Evolutionary conservation across 2,329 filamentous ascomycete species (phyloP).

Genomic region (Neofusicoccum ribis): DNA sequence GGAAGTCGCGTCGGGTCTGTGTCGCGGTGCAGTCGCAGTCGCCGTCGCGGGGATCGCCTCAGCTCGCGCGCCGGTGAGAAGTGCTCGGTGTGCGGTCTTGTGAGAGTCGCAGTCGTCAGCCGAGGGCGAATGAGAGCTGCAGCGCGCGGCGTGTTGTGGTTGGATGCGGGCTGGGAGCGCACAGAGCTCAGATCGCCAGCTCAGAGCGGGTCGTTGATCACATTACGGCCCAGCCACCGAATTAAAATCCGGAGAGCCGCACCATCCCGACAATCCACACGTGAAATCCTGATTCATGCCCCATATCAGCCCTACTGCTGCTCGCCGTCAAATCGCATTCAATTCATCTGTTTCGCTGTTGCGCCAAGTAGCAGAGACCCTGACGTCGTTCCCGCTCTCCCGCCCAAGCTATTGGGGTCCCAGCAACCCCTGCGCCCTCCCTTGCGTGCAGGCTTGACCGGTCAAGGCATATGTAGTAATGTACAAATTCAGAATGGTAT

Average conservation of each 20-base stretch:
- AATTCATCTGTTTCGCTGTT: background rate
- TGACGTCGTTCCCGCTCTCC: slow-evolving; percentile 4
- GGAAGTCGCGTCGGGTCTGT: background rate
- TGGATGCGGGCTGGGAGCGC: slow-evolving; percentile 14
- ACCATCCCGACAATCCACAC: slow-evolving; percentile 8
- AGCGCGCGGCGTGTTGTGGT: slow-evolving; percentile 12
- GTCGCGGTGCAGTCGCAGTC: background rate
- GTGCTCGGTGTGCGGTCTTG: slow-evolving; percentile 6
- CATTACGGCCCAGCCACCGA: slow-evolving; percentile 8
- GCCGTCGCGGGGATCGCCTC: background rate
- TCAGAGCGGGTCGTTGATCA: background rate
- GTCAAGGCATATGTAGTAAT: slow-evolving; percentile 19
- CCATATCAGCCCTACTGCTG: slow-evolving; percentile 3
- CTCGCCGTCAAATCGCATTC: background rate
- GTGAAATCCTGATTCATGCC: slow-evolving; percentile 3
- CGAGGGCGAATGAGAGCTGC: slow-evolving; percentile 20
- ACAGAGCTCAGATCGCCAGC: slow-evolving; percentile 11
- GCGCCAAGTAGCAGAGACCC: slow-evolving; percentile 1
- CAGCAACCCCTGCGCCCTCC: background rate
- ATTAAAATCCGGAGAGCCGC: slow-evolving; percentile 19
- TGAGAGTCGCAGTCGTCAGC: slow-evolving; percentile 1
- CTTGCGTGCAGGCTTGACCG: slow-evolving; percentile 9
- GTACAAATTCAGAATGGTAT: slow-evolving; percentile 16
- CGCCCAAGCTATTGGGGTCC: background rate
- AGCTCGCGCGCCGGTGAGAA: slow-evolving; percentile 11